phyloP scores from a whole-genome alignment of 805 yeast genomes.

The Pichia phayaonensis region DNA sequence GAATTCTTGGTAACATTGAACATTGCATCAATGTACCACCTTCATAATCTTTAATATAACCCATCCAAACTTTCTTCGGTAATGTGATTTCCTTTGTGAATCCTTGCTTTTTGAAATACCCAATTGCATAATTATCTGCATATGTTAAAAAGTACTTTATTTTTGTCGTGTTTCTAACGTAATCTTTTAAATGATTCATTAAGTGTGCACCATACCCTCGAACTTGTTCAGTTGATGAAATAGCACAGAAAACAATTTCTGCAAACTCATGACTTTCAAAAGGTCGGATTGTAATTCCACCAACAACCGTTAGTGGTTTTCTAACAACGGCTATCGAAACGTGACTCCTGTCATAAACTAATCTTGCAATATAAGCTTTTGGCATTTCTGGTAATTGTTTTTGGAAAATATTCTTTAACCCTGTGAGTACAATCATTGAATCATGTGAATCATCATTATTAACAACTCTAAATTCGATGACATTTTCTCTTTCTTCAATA shows the following conservation, averaged over 20 bases:
- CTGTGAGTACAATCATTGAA: slow-evolving; percentile 85
- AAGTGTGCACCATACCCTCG: slow-evolving; percentile 98
- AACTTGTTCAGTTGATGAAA: slow-evolving; percentile 94
- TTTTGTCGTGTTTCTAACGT: slow-evolving; percentile 80
- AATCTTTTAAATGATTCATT: slow-evolving; percentile 96
- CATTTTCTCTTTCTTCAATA: slow-evolving; percentile 86
- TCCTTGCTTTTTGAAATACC: slow-evolving; percentile 97
- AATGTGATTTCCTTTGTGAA: slow-evolving; percentile 90
- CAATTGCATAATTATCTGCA: slow-evolving; percentile 98
- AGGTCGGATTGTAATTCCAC: slow-evolving; percentile 96
- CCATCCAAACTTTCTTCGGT: slow-evolving; percentile 90
- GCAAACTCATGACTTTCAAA: slow-evolving; percentile 88
- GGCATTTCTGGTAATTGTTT: slow-evolving; percentile 99
- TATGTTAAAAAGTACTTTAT: slow-evolving; percentile 85
- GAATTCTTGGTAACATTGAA: slow-evolving; percentile 78
- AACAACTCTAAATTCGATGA: slow-evolving; percentile 92
- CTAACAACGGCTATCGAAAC: slow-evolving; percentile 93
- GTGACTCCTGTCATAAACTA: slow-evolving; percentile 92
- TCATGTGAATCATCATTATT: slow-evolving; percentile 89
- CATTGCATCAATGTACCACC: slow-evolving; percentile 99
- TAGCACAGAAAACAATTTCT: slow-evolving; percentile 97
- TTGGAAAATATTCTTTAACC: slow-evolving; percentile 91
- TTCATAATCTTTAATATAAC: slow-evolving; percentile 96
- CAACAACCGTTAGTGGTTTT: slow-evolving; percentile 91
- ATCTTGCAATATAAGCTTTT: slow-evolving; percentile 86